A percentile compares a stretch with the other conserved stretches of the same genome.
Evolutionary conservation across 2,329 filamentous ascomycete genomes (phyloP).

Genomic region (Fusarium haematococcum): DNA sequence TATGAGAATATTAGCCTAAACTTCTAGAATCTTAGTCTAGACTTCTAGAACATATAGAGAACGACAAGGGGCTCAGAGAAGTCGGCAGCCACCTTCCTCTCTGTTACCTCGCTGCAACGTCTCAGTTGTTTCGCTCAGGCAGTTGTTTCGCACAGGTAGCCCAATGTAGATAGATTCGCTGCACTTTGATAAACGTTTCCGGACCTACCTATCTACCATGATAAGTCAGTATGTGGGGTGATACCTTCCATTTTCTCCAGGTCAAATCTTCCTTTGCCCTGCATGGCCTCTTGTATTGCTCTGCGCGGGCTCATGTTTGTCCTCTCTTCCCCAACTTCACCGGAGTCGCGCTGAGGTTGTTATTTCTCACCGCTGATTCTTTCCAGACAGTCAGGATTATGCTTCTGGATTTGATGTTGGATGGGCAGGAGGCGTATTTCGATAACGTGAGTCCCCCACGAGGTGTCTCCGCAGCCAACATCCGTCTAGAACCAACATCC

Average conservation of each 20-base stretch:
- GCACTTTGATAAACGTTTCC: background rate
- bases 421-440: background rate
- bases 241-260: background rate
- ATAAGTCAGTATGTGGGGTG: background rate
- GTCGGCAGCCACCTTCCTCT: background rate
- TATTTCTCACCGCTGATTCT: background rate
- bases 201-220: background rate
- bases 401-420: background rate
- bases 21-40: background rate
- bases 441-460: background rate
- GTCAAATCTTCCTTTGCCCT: background rate
- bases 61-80: background rate
- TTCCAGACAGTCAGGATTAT: background rate
- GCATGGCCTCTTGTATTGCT: background rate
- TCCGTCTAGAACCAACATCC: background rate
- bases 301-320: background rate
- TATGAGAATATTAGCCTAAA: background rate
- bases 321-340: background rate
- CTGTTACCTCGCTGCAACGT: background rate
- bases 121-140: background rate
- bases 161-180: background rate
- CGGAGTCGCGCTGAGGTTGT: background rate
- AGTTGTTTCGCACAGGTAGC: background rate
- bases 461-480: background rate
- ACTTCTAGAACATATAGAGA: background rate